Percentiles rank a stretch among this genome's conserved stretches.
Conservation (phyloP, 1,139 yeast genomes). For the Saccharomyces hybrid region DNA sequence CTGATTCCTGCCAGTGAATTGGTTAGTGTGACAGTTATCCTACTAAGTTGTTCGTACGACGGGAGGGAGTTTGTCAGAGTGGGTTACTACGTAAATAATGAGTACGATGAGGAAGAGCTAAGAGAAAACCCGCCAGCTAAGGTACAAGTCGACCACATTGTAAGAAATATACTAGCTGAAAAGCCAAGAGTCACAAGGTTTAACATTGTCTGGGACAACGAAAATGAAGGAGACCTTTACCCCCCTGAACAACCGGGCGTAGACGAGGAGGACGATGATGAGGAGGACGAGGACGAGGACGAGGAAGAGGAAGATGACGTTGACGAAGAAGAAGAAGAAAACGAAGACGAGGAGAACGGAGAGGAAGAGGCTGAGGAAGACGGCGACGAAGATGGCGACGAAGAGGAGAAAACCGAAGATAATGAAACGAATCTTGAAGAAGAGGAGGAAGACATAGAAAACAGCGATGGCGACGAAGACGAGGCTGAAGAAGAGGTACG, state of each 20-base stretch:
- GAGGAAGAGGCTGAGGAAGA: constrained; percentile 33
- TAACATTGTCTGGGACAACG: constrained; percentile 87
- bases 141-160: constrained; percentile 91
- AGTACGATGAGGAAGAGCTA: constrained; percentile 85
- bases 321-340: constrained; percentile 39
- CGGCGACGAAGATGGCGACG: constrained; percentile 35
- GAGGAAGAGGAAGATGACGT: constrained; percentile 48
- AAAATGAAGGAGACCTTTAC: constrained; percentile 54
- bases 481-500: constrained; percentile 23
- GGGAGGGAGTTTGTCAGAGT: constrained; percentile 94
- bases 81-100: constrained; percentile 95
- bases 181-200: constrained; percentile 96
- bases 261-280: constrained; percentile 40
- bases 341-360: constrained; percentile 11
- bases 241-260: constrained; percentile 70
- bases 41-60: constrained; percentile 85
- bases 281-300: constrained; percentile 49
- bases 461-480: constrained; percentile 27
- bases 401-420: constrained; percentile 29
- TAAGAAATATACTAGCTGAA: constrained; percentile 88
- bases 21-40: constrained; percentile 88
- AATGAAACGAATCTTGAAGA: constrained; percentile 33
- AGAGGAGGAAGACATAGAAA: constrained; percentile 32
- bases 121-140: constrained; percentile 86
- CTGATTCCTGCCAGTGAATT: constrained; percentile 91